Evolutionary conservation across 2,329 filamentous ascomycete species (phyloP).

Genomic region (Fusarium annulatum): DNA sequence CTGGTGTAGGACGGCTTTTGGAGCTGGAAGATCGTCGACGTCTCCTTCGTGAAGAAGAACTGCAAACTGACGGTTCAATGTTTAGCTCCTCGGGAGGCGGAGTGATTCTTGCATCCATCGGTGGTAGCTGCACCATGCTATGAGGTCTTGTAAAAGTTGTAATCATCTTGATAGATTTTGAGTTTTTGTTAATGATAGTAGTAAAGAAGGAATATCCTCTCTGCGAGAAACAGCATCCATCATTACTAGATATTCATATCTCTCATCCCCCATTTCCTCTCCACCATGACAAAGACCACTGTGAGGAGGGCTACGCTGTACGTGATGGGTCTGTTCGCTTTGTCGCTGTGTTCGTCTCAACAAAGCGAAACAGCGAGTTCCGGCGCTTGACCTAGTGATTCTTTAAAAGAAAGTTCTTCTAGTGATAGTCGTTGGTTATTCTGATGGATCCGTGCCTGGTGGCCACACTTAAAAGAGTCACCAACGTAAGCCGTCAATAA

Average conservation of each 20-base stretch:
- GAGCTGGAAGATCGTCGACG: conserved; percentile 29
- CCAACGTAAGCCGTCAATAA: conserved; percentile 20
- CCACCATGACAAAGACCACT: conserved; percentile 19
- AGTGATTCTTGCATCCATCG: conserved; percentile 35
- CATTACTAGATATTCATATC: conserved; percentile 30
- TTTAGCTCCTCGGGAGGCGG: conserved; percentile 31
- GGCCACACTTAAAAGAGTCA: conserved; percentile 19
- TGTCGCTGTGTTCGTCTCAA: conserved; percentile 25
- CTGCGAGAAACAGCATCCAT: conserved; percentile 2
- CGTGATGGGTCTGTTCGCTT: conserved; percentile 29
- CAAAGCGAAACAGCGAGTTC: conserved; percentile 38
- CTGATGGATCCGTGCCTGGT: conserved; percentile 27
- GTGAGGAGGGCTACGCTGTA: conserved; percentile 16
- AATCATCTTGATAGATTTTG: conserved; percentile 28
- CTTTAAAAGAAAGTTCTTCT: conserved; percentile 16
- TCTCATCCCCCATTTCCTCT: background rate
- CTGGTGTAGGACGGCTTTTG: background rate
- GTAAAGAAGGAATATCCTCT: conserved; percentile 1
- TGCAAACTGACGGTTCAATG: background rate
- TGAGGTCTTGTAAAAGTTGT: conserved; percentile 15
- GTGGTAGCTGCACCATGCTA: conserved; percentile 19
- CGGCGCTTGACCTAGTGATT: background rate
- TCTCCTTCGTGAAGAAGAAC: background rate
- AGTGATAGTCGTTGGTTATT: conserved; percentile 26
- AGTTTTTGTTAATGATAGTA: conserved; percentile 6